These are phyloP conservation scores for Omphalea diandra DNA, from an alignment of 441 rosid genomes.

Conservation along the genomic window DNA sequence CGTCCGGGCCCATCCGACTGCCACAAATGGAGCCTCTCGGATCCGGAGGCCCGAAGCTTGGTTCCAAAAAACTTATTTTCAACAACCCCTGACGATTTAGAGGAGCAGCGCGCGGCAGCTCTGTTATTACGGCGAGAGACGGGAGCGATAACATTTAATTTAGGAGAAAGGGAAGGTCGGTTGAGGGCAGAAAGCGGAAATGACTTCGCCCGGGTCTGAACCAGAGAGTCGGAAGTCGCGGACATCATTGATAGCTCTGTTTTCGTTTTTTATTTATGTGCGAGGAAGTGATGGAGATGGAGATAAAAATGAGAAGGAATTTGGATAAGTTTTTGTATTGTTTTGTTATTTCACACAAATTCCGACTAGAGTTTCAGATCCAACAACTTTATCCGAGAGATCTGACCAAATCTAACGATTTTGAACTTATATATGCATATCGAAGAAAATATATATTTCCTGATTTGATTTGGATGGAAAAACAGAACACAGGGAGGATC, in stretches of 20 bases:
- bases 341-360: neutral
- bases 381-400: neutral
- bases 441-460: neutral
- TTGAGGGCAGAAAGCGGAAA: slow-evolving; percentile 22
- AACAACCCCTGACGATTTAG: slow-evolving; percentile 25
- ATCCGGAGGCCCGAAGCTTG: slow-evolving; percentile 42
- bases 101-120: slow-evolving; percentile 25
- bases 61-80: slow-evolving; percentile 59
- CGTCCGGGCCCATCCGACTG: slow-evolving; percentile 80
- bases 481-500: neutral
- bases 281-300: neutral
- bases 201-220: slow-evolving; percentile 30
- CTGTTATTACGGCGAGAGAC: slow-evolving; percentile 23
- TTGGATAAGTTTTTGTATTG: slow-evolving; percentile 1
- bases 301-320: neutral
- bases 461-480: neutral
- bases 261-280: neutral
- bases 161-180: slow-evolving; percentile 30
- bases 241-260: slow-evolving; percentile 38
- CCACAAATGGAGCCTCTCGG: slow-evolving; percentile 68
- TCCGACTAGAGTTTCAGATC: slow-evolving; percentile 15
- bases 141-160: slow-evolving; percentile 28
- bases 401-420: slow-evolving; percentile 11
- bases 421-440: neutral
- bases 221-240: slow-evolving; percentile 34